Evolutionary conservation across 495 filamentous ascomycete species (phyloP).

Genomic region (Penicillium lagena): DNA sequence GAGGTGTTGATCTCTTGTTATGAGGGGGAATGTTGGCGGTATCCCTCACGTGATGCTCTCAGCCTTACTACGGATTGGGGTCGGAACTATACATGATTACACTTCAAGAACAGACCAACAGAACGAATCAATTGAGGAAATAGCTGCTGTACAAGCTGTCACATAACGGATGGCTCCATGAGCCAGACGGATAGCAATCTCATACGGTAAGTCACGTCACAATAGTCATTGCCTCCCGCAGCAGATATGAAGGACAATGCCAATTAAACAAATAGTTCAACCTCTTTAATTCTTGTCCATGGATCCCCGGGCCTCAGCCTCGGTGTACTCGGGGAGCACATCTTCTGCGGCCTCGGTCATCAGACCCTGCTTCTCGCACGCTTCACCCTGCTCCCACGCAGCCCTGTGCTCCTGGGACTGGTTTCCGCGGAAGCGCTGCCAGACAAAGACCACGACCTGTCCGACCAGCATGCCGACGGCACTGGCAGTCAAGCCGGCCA

Average conservation of each 20-base stretch:
- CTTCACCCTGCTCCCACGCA: slow-evolving; percentile 28
- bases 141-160: slow-evolving; percentile 12
- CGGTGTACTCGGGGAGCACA: slow-evolving; percentile 25
- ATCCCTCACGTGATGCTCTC: slow-evolving; percentile 5
- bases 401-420: slow-evolving; percentile 20
- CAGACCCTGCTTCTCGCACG: slow-evolving; percentile 36
- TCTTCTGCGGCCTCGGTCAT: slow-evolving; percentile 27
- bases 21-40: slow-evolving; percentile 18
- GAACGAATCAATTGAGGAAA: too few relatives aligned
- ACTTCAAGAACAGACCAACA: too few relatives aligned
- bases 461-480: slow-evolving; percentile 50
- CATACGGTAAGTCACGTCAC: not conserved
- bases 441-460: slow-evolving; percentile 43
- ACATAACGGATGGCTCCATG: too few relatives aligned
- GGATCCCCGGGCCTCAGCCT: slow-evolving; percentile 18
- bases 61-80: not conserved
- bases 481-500: slow-evolving; percentile 44
- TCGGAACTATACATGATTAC: too few relatives aligned
- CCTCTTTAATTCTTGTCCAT: slow-evolving; percentile 24
- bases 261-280: not conserved
- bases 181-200: too few relatives aligned
- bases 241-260: not conserved
- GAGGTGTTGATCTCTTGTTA: slow-evolving; percentile 17
- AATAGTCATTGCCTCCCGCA: not conserved
- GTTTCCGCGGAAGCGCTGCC: slow-evolving; percentile 38